Base-by-base conservation (phyloP, 225 moss, liverwort and hornwort genomes). In the Marchantia paleacea region DNA sequence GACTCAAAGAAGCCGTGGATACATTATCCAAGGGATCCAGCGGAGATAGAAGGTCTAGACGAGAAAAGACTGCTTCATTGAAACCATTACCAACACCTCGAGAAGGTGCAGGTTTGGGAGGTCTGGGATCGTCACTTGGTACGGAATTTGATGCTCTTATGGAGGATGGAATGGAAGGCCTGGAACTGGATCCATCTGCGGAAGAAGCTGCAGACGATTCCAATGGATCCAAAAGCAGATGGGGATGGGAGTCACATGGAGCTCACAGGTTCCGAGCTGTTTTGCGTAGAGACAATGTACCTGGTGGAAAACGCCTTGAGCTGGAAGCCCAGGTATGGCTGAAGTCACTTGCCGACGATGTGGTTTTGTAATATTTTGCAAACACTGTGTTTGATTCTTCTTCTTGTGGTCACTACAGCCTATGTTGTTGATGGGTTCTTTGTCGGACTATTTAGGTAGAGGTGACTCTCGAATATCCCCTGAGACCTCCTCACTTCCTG, bases 381-480 rank as follows among this genome's bases (percentile, higher is more conserved):
- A 39, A 39, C 39, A 39, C 39, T 39, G 39, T 39, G 39, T 39
- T 39, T 39, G 13, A 19, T 57, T 57, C 1, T 57, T 57, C 19
- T 57, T 57, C 57, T 57, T 57, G 57, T 57, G 39, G 29, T 19
- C 30, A 58, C 58, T 0, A 30, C 19, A 57, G 55, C 58, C 20
- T 29, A 8, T 26, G 7, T 28, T 10, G 75, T 16, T 75, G 20
- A 60, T 61, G 76, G 77, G 62, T 78, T 73, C n/a, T 78, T 67
- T 61, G 65, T 78, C 31, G 79, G 22, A 8, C 22, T 65, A 58
- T 78, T 39, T 48, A 88, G 88, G 80, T 88, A 54, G 85, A 85
- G 82, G 85, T 96, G 62, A 87, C 94, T 91, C 89, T 81, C 25
- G 96, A 96, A 76, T 94, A 96, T 79, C 96, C 96, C 81, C 85